Conservation (phyloP, 345 rosid genomes). For the Linum usitatissimum region DNA sequence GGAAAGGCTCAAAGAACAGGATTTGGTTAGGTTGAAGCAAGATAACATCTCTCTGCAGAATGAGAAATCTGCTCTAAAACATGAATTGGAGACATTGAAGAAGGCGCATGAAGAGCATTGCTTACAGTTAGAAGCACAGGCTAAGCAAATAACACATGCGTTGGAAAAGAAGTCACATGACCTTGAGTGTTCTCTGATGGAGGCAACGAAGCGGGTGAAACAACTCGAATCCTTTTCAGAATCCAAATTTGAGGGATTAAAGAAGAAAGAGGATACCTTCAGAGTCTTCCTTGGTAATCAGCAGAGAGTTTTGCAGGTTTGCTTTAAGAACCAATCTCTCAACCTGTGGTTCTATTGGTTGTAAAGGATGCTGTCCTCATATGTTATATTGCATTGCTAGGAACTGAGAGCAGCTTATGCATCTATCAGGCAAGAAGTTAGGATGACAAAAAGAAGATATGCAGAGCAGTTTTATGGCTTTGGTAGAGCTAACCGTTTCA, state of each 20-base stretch:
- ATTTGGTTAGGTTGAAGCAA: slow-evolving; percentile 36
- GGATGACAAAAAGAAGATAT: slow-evolving; percentile 49
- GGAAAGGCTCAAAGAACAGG: slow-evolving; percentile 54
- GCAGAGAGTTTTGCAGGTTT: slow-evolving; percentile 55
- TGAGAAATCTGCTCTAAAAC: slow-evolving; percentile 54
- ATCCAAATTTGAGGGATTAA: slow-evolving; percentile 59
- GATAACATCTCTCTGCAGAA: slow-evolving; percentile 42
- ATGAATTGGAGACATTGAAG: slow-evolving; percentile 45
- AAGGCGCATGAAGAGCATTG: slow-evolving; percentile 42
- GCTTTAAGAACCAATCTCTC: slow-evolving; percentile 13
- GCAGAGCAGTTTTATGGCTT: slow-evolving; percentile 50
- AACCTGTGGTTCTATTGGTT: slow-evolving; percentile 7
- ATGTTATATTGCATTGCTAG: slow-evolving; percentile 24
- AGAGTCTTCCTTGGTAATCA: slow-evolving; percentile 47
- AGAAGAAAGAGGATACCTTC: slow-evolving; percentile 48
- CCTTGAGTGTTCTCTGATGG: slow-evolving; percentile 35
- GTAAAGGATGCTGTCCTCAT: slow-evolving; percentile 6
- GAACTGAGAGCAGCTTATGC: slow-evolving; percentile 51
- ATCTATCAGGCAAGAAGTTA: slow-evolving; percentile 54
- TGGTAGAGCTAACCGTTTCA: slow-evolving; percentile 31
- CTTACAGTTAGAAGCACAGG: slow-evolving; percentile 41
- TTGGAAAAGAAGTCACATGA: slow-evolving; percentile 54
- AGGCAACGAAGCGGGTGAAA: slow-evolving; percentile 51
- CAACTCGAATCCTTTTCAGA: slow-evolving; percentile 67
- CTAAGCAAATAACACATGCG: slow-evolving; percentile 36